Base-by-base conservation (phyloP, 257 asterid genomes). In the Nicotiana benthamiana region DNA sequence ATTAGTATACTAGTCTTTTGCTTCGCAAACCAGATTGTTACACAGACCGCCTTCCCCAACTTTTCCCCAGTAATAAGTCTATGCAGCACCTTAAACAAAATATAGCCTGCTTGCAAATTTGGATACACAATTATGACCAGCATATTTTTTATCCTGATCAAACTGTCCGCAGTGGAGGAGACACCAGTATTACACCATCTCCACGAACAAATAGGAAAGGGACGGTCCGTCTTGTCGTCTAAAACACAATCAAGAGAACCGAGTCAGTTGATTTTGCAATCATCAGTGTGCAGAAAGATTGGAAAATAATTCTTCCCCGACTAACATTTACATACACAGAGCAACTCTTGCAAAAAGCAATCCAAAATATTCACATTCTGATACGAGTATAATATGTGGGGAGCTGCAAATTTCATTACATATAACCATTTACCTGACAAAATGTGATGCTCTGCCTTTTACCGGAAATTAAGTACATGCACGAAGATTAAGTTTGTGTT, bases 151-250 rank as follows among this genome's bases (percentile, higher is more conserved):
- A 68, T 57, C 85, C 17, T 68, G 34, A 75, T 92, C 90, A 95
- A 66, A 95, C 94, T 15, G 99, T 92, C 85, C 99, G 87, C 59
- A 93, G 78, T 22, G 99, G 99, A 64, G 99, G 99, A 34, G 99
- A 93, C 80, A 93, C 98, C 91, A 93, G 85, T 78, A 95, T 95
- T 75, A 95, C 99, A 20, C 98, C 98, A 77, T 95, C 99, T 81
- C 99, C 99, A 86, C 99, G 86, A 68, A 95, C 99, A 80, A 95
- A 95, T 48, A 95, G 90, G 85, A 91, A 93, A 0, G 96, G 98
- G 22, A 95, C 87, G 0, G 91, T 90, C 20, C 97, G 94, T 83
- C 87, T 95, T 2, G 99, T 89, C 10, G 98, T 86, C 99, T 93
- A 89, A 80, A 81, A 34, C 36, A 28, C 76, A 78, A 60, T 70